Evolutionary conservation across 2,329 filamentous ascomycete species (phyloP), one percentile per base, ranked within the genome.

Genomic region (Fusarium brachygibbosum): DNA sequence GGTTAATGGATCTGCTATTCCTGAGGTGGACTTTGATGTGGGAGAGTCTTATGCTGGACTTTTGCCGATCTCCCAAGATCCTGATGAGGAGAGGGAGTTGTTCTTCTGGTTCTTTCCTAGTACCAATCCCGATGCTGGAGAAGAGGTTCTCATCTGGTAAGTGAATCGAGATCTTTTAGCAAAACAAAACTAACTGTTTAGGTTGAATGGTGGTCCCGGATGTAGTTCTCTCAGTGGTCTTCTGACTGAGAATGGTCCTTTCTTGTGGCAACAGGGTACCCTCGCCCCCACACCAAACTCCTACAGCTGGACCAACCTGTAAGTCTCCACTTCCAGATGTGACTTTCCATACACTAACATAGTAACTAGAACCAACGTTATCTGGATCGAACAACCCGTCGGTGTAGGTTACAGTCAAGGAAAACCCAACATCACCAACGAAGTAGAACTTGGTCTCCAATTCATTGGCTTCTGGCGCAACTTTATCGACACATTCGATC

Each of bases 391-490:
- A 72, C 90, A 92, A 75, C 89, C 88, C 7, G 80, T 88, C 13
- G 84, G 85, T 31, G 91, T 91, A 0, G 92, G 92, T 16, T 94
- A 92, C 76, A 87, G 88, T 0, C 85, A 87, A 34, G 91, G 91
- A 16, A 86, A 80, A 1, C 83, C 88, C 5, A 91, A 86, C 0
- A 90, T 90, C 12, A 88, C 82, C 6, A 87, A 85, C 70, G 89
- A 93, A 69, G 85, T 88, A 31, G 91, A 93, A 68, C 84, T 91
- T 2, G 90, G 91, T 0, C 78, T 81, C n/a, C 87, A 94, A 70
- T 93, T 95, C 76, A 82, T 91, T 17, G 90, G 90, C 50, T 96
- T 93, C 80, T 94, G 89, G 85, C 90, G 90, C 80, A 93, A 93
- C 80, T 94, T 93, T 71, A 80, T 93, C 60, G 83, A 92, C 34